Base-by-base conservation (phyloP, 306 rosid species). In the Sindora glabra region DNA sequence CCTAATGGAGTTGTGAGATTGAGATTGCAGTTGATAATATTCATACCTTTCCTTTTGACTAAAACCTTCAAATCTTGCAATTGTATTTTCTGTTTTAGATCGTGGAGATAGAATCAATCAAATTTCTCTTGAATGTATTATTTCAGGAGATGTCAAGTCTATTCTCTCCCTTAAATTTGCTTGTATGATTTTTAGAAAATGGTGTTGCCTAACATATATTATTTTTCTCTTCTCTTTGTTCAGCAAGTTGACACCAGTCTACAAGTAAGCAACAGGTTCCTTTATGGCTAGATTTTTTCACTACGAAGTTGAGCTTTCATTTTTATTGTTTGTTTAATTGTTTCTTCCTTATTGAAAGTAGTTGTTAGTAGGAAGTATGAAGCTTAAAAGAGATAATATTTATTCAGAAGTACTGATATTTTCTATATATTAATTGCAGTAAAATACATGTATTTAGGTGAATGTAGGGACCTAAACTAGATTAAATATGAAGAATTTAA, bases 51-150 rank as follows among this genome's bases (percentile, higher is more conserved):
- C n/a, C n/a, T n/a, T n/a, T n/a, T n/a, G n/a, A n/a, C n/a, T n/a
- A n/a, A n/a, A n/a, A n/a, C n/a, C n/a, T 41, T 56, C 46, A 42
- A 6, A 55, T 24, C 40, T 67, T 36, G 22, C 23, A 19, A n/a
- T 55, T 21, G 12, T 50, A 30, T 50, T 51, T 40, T 34, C 23
- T 68, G 10, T 59, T 39, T 61, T 77, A 91, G 99, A 89, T 77
- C 99, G 94, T 50, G 95, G 89, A 68, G 96, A 97, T 73, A 95
- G 99, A 64, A 81, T 82, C 62, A 89, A 92, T 79, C 99, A 89
- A 77, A 92, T 92, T 82, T 94, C 97, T 2, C 88, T 70, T 50
- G 95, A 92, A 68, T 92, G 99, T 64, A 86, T 85, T 45, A 56
- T 92, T 66, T 82, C 99, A 23, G 99, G 99, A 69, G 97, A 92